A percentile compares a stretch with the other conserved stretches of the same genome.
These are phyloP conservation scores for Neotropicomus parvogracilis DNA, from an alignment of 1,284 basidiomycete species.

Conservation along the genomic window DNA sequence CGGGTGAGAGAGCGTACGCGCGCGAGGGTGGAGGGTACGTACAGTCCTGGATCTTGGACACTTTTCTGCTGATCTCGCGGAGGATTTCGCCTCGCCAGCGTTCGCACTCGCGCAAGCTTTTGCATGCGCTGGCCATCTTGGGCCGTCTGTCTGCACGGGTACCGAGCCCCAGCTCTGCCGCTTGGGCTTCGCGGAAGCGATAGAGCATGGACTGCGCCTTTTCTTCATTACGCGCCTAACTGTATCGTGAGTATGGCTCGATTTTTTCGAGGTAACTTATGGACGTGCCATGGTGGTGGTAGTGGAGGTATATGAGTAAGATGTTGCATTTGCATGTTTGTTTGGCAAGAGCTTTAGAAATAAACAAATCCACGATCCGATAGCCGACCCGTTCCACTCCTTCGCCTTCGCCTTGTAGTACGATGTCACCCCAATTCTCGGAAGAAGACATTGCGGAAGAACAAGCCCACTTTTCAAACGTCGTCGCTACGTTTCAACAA, in stretches of 20 bases:
- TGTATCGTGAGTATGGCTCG: neutral
- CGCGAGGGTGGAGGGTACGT: slow-evolving; percentile 30
- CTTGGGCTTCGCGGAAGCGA: slow-evolving; percentile 96
- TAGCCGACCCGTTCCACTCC: neutral
- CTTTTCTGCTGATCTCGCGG: slow-evolving; percentile 92
- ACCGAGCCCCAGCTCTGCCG: slow-evolving; percentile 88
- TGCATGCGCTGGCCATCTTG: slow-evolving; percentile 86
- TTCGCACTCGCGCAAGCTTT: slow-evolving; percentile 90
- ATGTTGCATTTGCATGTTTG: slow-evolving; percentile 10
- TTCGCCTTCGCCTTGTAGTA: neutral
- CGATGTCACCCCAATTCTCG: slow-evolving; percentile 31
- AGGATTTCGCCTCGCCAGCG: slow-evolving; percentile 94
- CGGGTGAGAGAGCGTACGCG: neutral
- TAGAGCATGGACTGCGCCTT: slow-evolving; percentile 99
- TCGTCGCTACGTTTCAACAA: slow-evolving; percentile 62
- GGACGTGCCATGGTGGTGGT: slow-evolving; percentile 20
- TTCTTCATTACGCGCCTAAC: slow-evolving; percentile 96
- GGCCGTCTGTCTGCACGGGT: slow-evolving; percentile 80
- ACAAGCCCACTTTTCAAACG: slow-evolving; percentile 61
- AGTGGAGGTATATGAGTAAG: slow-evolving; percentile 4
- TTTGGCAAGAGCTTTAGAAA: slow-evolving; percentile 30
- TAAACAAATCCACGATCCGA: slow-evolving; percentile 20
- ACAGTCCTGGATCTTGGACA: slow-evolving; percentile 98
- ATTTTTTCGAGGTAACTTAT: no score
- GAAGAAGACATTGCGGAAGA: slow-evolving; percentile 49